phyloP scores from a whole-genome alignment of 805 yeast species.

The Trichomonascus vanleenenianus region DNA sequence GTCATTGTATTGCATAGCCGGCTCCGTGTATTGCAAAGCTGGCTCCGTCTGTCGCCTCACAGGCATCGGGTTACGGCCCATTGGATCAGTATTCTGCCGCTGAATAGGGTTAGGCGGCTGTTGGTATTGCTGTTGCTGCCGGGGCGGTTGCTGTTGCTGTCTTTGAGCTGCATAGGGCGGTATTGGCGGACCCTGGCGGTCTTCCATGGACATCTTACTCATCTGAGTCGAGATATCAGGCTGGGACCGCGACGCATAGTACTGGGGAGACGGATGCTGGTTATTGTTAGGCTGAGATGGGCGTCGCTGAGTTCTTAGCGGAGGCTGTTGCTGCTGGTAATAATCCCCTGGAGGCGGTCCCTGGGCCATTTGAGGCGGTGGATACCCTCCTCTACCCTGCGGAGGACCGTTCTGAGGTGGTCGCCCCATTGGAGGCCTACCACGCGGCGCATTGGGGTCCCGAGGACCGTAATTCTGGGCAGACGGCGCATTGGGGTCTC shows the following conservation, averaged over 20 bases:
- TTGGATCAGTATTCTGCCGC: too few relatives aligned
- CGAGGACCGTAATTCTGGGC: too few relatives aligned
- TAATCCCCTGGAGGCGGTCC: neutral
- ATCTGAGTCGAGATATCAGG: slow-evolving; percentile 10
- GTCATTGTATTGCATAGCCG: slow-evolving; percentile 2
- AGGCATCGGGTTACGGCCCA: too few relatives aligned
- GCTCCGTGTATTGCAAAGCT: too few relatives aligned
- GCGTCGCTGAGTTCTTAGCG: neutral
- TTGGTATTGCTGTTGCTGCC: slow-evolving; percentile 6
- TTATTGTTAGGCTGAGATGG: neutral
- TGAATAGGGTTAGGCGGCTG: slow-evolving; percentile 2
- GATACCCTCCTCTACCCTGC: too few relatives aligned
- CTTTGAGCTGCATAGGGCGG: slow-evolving; percentile 5
- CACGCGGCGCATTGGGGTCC: too few relatives aligned
- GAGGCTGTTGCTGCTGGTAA: neutral
- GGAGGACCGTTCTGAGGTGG: too few relatives aligned
- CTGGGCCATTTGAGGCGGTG: neutral
- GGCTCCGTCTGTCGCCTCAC: neutral
- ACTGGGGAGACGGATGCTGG: neutral
- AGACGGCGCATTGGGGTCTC: too few relatives aligned
- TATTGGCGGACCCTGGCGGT: slow-evolving; percentile 3
- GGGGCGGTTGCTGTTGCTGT: slow-evolving; percentile 7
- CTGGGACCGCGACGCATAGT: slow-evolving; percentile 7
- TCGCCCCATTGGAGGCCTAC: too few relatives aligned
- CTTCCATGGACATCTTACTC: slow-evolving; percentile 7